Evolutionary conservation across 805 yeast species (phyloP), one percentile per base, ranked within the genome.

Genomic region (Wickerhamomyces strasburgensis): DNA sequence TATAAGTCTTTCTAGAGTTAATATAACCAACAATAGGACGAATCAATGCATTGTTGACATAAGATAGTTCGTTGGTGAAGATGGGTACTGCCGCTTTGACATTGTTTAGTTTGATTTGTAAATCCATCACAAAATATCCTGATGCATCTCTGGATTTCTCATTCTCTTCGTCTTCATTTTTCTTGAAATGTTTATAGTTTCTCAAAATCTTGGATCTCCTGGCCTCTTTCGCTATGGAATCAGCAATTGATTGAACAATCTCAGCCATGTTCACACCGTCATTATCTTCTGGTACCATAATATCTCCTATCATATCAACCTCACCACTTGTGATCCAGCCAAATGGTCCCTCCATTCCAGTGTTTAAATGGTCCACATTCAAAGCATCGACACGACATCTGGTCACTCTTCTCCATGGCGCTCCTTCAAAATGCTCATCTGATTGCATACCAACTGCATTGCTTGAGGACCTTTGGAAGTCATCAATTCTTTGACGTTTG

Each of bases 21-120:
- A 93, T 90, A 59, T 90, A 93, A 1, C 89, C 97, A 17, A 93
- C 96, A 56, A 93, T 89, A 0, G 98, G 98, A 44, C 96, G 68
- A 36, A 93, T 83, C 39, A 93, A 66, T 1, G 98, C 97, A 57
- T 83, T 84, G 61, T 93, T 93, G 46, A 88, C 77, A 51, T 90
- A 89, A n/a, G 90, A 83, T 38, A 93, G 65, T 44, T 89, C 96
- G n/a, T 80, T 73, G 1, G 93, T 73, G 55, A 87, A 84, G 47
- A 90, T 68, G 1, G 98, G 98, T 0, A 94, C 86, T 17, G 76
- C 73, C 0, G 98, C 98, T 36, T 88, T 73, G 8, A 89, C 94
- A 54, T 90, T 84, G 52, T 84, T 85, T 46, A 93, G 70, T 44
- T 80, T 78, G 31, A 93, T 68, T 18, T 85, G 78, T 38, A 88